phyloP scores from a whole-genome alignment of 2,329 filamentous ascomycete genomes.

The Trichophyton verrucosum region DNA sequence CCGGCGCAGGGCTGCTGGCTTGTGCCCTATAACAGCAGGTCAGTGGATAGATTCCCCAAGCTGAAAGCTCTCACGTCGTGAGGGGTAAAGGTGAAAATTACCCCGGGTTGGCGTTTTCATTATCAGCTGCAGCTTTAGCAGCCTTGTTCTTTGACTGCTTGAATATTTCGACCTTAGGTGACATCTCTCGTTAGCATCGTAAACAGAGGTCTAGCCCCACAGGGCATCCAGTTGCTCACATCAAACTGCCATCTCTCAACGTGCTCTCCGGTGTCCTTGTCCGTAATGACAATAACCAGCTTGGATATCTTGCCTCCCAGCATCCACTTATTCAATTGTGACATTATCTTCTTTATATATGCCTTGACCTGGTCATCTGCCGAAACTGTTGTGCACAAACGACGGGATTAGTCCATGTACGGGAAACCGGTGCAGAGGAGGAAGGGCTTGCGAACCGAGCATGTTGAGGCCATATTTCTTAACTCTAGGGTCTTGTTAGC shows the following conservation, averaged over 20 bases:
- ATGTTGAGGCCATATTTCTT: conserved; percentile 99
- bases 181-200: not conserved
- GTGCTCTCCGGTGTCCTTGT: conserved; percentile 92
- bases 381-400: conserved; percentile 50
- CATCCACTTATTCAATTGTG: conserved; percentile 97
- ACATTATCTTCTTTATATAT: conserved; percentile 99
- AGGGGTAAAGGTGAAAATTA: conserved; percentile 23
- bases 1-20: conserved; percentile 12
- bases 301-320: conserved; percentile 91
- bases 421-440: not conserved
- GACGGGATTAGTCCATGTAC: not conserved
- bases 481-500: conserved; percentile 39
- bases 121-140: conserved; percentile 32
- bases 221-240: conserved; percentile 37
- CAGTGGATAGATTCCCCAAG: not conserved
- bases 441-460: conserved; percentile 49
- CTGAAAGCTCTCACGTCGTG: no score
- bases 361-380: conserved; percentile 96
- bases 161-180: not conserved
- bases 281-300: conserved; percentile 89
- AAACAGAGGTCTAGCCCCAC: not conserved
- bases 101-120: conserved; percentile 48
- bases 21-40: conserved; percentile 3
- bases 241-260: conserved; percentile 98
- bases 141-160: conserved; percentile 35